These are phyloP conservation scores for Botrytis elliptica DNA, from an alignment of 2,329 filamentous ascomycete genomes.

Conservation along the genomic window DNA sequence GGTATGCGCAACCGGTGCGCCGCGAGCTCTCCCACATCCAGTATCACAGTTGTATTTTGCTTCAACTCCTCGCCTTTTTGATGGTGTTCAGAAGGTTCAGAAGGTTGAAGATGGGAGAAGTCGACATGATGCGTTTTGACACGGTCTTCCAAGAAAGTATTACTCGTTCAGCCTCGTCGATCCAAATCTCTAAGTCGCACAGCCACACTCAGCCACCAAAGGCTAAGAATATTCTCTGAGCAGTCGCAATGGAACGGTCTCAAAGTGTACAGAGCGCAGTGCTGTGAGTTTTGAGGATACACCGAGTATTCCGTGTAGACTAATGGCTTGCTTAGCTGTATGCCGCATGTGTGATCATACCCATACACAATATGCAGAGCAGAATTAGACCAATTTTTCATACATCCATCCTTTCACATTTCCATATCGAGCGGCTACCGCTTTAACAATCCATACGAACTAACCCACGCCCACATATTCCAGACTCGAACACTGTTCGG, in stretches of 20 bases:
- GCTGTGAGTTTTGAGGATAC: neutral
- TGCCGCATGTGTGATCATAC: neutral
- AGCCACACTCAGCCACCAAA: neutral
- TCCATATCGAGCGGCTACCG: too few species aligned
- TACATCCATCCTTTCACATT: too few species aligned
- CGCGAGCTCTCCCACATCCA: slow-evolving; percentile 56
- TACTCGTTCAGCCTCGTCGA: neutral
- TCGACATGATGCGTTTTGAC: too few species aligned
- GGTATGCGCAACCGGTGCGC: slow-evolving; percentile 59
- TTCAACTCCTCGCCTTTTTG: too few species aligned
- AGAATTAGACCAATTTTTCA: too few species aligned
- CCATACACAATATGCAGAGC: neutral
- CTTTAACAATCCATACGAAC: too few species aligned
- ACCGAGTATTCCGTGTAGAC: neutral
- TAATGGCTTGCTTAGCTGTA: neutral
- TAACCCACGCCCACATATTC: too few species aligned
- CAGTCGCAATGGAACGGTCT: neutral
- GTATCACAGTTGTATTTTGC: too few species aligned
- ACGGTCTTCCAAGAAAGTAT: too few species aligned
- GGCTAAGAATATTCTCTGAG: neutral
- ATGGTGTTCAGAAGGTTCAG: too few species aligned
- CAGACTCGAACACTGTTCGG: too few species aligned
- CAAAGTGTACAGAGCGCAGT: neutral
- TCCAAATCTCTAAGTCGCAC: neutral
- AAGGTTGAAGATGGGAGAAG: too few species aligned